Base-by-base conservation (phyloP, 805 yeast species). In the Saturnispora besseyi region DNA sequence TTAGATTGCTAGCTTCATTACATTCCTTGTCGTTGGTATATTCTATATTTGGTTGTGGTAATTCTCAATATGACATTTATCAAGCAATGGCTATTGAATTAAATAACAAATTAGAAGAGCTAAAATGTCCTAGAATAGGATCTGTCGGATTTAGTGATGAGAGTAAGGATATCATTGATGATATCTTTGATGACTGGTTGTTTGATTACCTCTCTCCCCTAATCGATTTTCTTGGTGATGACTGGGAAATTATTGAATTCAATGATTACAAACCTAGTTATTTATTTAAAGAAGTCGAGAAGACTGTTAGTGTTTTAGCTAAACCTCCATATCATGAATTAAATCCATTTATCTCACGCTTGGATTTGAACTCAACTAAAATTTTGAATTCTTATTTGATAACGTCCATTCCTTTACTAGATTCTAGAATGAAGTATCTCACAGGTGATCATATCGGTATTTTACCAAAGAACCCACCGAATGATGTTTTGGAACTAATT, bases 381-480 rank as follows among this genome's bases (percentile, higher is more conserved):
- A 93, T 84, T 65, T 73, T 88, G 51, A 87, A 86, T 71, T 68
- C 71, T 44, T 60, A 74, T 2, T 75, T 90, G 45, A 96, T 88
- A 62, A 76, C 81, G 50, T 96, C 87, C 63, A 76, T 91, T 55
- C 21, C 50, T 11, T 32, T 57, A 30, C 95, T 87, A 60, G 67
- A 86, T 18, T 76, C 89, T 4, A 80, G 80, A 58, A 71, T 91
- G 60, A 79, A 81, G 57, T 91, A 90, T 66, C 71, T 87, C 43
- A 87, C 97, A 3, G 98, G 98, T 62, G 98, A 91, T 64, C 97
- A 91, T 68, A 69, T 91, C 50, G 97, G 95, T 15, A 71, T 91
- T 45, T 85, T 95, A 86, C 88, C 96, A 29, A 82, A 86, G 22
- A 91, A 91, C 67, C 68, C 87, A 4, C 67, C 75, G 55, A 82